These are phyloP conservation scores for Boletales sp. DNA, from an alignment of 768 basidiomycete species.

Conservation along the genomic window DNA sequence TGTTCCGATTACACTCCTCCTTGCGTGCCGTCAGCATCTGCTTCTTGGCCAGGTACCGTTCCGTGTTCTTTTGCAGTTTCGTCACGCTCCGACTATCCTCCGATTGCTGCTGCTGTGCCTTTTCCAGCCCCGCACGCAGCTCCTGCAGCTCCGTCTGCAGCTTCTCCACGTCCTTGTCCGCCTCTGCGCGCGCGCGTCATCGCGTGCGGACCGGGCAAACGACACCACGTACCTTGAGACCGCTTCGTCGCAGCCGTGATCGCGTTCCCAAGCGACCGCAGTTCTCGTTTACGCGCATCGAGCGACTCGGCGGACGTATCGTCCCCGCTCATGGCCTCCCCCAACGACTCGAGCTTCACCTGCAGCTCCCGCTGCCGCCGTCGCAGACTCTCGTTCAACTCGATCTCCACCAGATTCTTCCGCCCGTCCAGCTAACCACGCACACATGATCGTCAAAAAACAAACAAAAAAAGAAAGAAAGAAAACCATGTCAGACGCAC, in stretches of 20 bases:
- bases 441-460: background rate
- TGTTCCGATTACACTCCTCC: constrained; percentile 93
- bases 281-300: constrained; percentile 63
- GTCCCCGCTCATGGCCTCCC: constrained; percentile 54
- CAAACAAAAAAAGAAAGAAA: background rate
- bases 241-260: constrained; percentile 64
- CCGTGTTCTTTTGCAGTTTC: constrained; percentile 92
- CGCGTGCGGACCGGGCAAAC: background rate
- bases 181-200: constrained; percentile 37
- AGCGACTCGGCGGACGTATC: constrained; percentile 62
- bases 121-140: constrained; percentile 61
- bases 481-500: constrained; percentile 54
- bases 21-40: constrained; percentile 81
- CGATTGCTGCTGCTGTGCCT: constrained; percentile 72
- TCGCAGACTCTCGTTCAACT: constrained; percentile 84
- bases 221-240: constrained; percentile 46
- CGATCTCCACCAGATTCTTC: constrained; percentile 86
- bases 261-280: constrained; percentile 59
- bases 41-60: constrained; percentile 89
- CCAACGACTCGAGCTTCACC: constrained; percentile 70
- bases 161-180: constrained; percentile 72
- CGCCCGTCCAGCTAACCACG: constrained; percentile 49
- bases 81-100: constrained; percentile 86
- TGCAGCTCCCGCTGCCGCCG: constrained; percentile 78
- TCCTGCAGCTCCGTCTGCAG: constrained; percentile 63